Evolutionary conservation across 768 basidiomycete species (phyloP).

Genomic region (Lactifluus subvellereus): DNA sequence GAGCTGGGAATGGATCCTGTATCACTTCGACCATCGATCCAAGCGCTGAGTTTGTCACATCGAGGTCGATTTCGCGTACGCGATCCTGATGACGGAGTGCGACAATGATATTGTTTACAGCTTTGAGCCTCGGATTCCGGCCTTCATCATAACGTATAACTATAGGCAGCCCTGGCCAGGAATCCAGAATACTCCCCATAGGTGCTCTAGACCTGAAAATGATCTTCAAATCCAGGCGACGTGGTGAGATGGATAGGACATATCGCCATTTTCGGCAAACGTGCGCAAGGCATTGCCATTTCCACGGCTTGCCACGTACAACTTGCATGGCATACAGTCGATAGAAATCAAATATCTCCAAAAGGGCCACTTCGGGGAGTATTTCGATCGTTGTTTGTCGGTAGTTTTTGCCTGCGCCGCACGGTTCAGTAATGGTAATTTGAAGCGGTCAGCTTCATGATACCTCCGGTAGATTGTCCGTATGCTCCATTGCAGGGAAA

Average conservation of each 20-base stretch:
- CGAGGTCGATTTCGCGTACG: background rate
- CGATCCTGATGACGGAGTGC: background rate
- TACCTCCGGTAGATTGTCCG: background rate
- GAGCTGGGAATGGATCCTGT: slow-evolving; percentile 26
- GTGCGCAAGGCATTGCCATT: background rate
- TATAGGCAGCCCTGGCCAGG: background rate
- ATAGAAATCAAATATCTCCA: background rate
- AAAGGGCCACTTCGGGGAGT: background rate
- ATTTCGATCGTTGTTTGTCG: background rate
- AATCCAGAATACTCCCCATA: background rate
- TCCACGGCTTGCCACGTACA: background rate
- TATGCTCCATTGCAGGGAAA: background rate
- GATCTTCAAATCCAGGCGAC: background rate
- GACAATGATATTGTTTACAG: background rate
- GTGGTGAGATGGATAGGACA: background rate
- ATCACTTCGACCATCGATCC: slow-evolving; percentile 27
- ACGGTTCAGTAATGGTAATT: background rate
- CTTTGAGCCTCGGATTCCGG: background rate
- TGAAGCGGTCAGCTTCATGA: background rate
- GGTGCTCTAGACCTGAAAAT: background rate
- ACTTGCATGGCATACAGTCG: background rate
- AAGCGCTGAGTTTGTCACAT: background rate
- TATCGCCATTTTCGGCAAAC: background rate
- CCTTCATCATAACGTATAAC: background rate
- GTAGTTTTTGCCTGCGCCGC: background rate